phyloP scores from a whole-genome alignment of 2,329 filamentous ascomycete genomes.

The Aureobasidium lini region DNA sequence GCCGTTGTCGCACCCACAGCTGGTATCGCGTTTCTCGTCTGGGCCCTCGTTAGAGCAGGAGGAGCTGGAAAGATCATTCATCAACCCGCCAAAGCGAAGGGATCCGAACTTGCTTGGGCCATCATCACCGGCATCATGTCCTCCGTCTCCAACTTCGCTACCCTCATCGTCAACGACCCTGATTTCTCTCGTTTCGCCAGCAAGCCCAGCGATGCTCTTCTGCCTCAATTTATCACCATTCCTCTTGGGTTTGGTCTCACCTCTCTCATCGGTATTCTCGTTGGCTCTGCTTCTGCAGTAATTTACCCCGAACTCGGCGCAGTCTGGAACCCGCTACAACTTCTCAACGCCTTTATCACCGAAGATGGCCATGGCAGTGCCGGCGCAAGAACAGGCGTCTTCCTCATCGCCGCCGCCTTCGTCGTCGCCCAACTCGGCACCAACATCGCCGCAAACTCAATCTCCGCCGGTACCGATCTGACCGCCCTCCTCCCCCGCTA shows the following conservation, averaged over 20 bases:
- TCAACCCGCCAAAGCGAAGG: conserved; percentile 55
- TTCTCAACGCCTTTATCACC: conserved; percentile 35
- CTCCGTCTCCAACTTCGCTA: conserved; percentile 84
- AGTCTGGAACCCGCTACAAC: conserved; percentile 36
- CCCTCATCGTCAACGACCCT: conserved; percentile 70
- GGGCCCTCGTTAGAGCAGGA: conserved; percentile 73
- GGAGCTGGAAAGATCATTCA: conserved; percentile 77
- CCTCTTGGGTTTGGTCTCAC: conserved; percentile 17
- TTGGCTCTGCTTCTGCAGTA: conserved; percentile 37
- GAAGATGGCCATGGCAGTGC: conserved; percentile 28
- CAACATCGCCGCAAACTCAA: conserved; percentile 70
- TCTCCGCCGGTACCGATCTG: conserved; percentile 48
- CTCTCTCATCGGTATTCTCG: conserved; percentile 15
- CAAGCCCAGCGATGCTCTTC: conserved; percentile 68
- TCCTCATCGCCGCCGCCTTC: conserved; percentile 40
- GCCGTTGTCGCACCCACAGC: conserved; percentile 74
- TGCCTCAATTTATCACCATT: conserved; percentile 58
- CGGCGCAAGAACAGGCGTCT: conserved; percentile 45
- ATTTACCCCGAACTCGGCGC: conserved; percentile 53
- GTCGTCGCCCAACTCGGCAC: conserved; percentile 45
- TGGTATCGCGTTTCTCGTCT: conserved; percentile 81
- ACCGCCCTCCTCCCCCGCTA: conserved; percentile 46
- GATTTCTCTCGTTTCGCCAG: conserved; percentile 79
- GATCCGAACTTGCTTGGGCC: conserved; percentile 68
- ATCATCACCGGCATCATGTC: conserved; percentile 83